Conservation (phyloP, 139 green algal genomes). For the Chlorella sp. region DNA sequence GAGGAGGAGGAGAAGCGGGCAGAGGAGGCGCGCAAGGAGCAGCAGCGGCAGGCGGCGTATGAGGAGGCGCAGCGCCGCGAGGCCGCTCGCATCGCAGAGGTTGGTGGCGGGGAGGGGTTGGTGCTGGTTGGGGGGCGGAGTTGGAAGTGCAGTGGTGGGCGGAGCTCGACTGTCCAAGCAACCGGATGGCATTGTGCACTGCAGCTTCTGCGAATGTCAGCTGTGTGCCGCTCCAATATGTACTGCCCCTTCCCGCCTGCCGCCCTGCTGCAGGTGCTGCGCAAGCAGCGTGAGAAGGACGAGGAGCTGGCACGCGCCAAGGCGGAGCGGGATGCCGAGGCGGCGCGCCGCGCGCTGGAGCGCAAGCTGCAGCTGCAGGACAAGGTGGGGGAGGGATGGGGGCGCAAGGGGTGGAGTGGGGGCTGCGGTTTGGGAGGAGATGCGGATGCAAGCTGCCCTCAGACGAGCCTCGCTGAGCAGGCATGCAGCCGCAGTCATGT, state of each 20-base stretch:
- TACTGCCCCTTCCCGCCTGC: too few relatives aligned
- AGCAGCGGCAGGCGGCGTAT: constrained; percentile 58
- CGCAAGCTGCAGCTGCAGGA: constrained; percentile 72
- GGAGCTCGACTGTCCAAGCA: too few relatives aligned
- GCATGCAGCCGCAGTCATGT: too few relatives aligned
- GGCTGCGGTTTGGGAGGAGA: neutral
- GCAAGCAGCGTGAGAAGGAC: constrained; percentile 73
- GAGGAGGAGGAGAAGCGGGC: constrained; percentile 49
- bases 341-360: constrained; percentile 64
- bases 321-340: constrained; percentile 62
- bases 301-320: constrained; percentile 65
- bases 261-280: constrained; percentile 47
- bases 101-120: neutral
- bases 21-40: constrained; percentile 57
- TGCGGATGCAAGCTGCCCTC: too few relatives aligned
- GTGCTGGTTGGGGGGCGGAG: too few relatives aligned
- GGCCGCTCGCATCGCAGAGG: constrained; percentile 41
- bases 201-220: too few relatives aligned
- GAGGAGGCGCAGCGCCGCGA: constrained; percentile 38
- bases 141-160: too few relatives aligned
- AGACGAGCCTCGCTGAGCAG: too few relatives aligned
- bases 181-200: too few relatives aligned
- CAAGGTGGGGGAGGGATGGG: constrained; percentile 43
- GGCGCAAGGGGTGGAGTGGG: too few relatives aligned
- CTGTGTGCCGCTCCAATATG: too few relatives aligned